Evolutionary conservation across 176 grass and related monocot species (phyloP), one percentile per base, ranked within the genome.

Genomic region (Oryza punctata): DNA sequence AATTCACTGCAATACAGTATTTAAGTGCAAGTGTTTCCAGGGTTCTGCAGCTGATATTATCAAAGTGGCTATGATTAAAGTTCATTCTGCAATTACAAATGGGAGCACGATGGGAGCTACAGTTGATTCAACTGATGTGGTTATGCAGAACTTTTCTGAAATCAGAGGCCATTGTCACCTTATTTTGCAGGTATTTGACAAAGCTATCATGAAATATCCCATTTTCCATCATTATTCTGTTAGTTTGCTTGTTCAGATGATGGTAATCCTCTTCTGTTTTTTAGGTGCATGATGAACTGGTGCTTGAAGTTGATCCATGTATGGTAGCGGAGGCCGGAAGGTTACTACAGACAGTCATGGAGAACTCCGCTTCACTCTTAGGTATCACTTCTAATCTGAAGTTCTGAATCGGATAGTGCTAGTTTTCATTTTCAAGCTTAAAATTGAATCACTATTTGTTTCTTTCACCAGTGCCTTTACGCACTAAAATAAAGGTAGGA

Each of bases 1-100:
- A 60, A 23, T 60, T 60, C 54, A 23, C 54, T 23, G 54, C 7
- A 60, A 12, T 60, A 85, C 69, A 68, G 28, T 72, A 28, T 69
- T 85, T 50, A 82, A 27, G 10, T 23, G 14, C 37, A 72, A 26
- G 43, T 74, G 19, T 63, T 8, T 82, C 13, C 70, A 98, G 96
- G 96, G 96, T 66, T 98, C 93, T 85, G 91, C 91, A 76, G 93
- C 91, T 69, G 96, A 98, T 87, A 95, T 98, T 69, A 94, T 95
- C 73, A 98, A 95, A 81, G 74, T 95, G 79, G 93, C 91, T 89
- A 98, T 98, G 96, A 79, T 98, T 85, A 95, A 85, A 75, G 63
- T 98, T 89, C 93, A 98, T 81, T 92, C 85, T 49, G 72, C 81
- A 41, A 98, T 98, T 87, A 87, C 76, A 63, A 81, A 75, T 43